Evolutionary conservation across 2,329 filamentous ascomycete species (phyloP).

Genomic region (Venturiaceae sp.): DNA sequence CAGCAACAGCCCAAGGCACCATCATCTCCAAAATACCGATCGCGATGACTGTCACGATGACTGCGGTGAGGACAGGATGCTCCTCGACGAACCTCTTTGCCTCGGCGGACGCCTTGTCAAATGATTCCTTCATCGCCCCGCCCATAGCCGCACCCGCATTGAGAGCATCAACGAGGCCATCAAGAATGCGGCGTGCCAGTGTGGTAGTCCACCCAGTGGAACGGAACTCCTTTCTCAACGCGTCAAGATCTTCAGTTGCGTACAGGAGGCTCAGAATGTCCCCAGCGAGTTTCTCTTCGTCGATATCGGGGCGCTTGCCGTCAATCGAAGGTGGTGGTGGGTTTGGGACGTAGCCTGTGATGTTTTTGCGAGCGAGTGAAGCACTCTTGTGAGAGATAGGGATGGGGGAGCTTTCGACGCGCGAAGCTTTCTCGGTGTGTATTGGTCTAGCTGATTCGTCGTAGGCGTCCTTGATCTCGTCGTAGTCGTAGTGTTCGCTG

Average conservation of each 20-base stretch:
- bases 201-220: background rate
- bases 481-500: background rate
- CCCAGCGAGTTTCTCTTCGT: background rate
- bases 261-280: background rate
- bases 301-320: background rate
- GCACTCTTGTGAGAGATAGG: background rate
- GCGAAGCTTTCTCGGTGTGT: no score
- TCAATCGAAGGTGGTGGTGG: background rate
- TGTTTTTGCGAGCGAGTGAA: background rate
- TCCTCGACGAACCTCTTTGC: background rate
- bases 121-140: background rate
- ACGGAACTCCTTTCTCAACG: background rate
- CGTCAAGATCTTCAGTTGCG: background rate
- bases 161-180: background rate
- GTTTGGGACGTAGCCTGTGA: background rate
- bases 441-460: background rate
- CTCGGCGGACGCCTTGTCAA: background rate
- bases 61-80: background rate
- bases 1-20: background rate
- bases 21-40: background rate
- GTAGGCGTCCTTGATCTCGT: background rate
- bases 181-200: background rate
- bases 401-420: no score
- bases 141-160: background rate
- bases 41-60: background rate